These are phyloP conservation scores for Lathyrus sativus DNA, from an alignment of 306 rosid genomes.

Conservation along the genomic window DNA sequence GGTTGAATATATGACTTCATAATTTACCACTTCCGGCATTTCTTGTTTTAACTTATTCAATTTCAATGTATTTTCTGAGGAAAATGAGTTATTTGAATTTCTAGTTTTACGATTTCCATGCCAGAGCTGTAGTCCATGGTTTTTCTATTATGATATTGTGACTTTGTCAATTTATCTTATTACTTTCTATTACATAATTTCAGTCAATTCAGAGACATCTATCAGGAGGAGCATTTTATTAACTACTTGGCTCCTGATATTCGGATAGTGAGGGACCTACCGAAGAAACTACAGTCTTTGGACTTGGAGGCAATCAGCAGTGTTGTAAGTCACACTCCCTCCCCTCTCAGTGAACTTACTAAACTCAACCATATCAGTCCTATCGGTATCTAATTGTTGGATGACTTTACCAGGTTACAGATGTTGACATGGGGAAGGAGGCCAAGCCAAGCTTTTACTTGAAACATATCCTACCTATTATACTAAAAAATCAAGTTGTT, in stretches of 20 bases:
- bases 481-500: slow-evolving; percentile 75
- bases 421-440: slow-evolving; percentile 84
- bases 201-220: slow-evolving; percentile 93
- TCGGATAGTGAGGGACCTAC: slow-evolving; percentile 90
- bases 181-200: slow-evolving; percentile 48
- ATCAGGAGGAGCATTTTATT: slow-evolving; percentile 89
- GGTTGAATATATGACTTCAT: slow-evolving; percentile 1
- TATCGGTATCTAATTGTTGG: slow-evolving; percentile 37
- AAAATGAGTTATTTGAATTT: slow-evolving; percentile 31
- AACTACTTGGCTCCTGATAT: slow-evolving; percentile 85
- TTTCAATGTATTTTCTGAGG: not conserved
- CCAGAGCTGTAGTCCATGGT: slow-evolving; percentile 15
- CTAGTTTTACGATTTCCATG: slow-evolving; percentile 29
- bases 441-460: slow-evolving; percentile 90
- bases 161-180: slow-evolving; percentile 34
- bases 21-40: not conserved
- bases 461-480: slow-evolving; percentile 73
- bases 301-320: slow-evolving; percentile 88
- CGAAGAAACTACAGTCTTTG: slow-evolving; percentile 73
- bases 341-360: slow-evolving; percentile 16
- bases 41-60: slow-evolving; percentile 8
- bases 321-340: slow-evolving; percentile 58
- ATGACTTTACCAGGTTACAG: slow-evolving; percentile 72
- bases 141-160: slow-evolving; percentile 19
- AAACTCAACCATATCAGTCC: slow-evolving; percentile 17